phyloP scores from a whole-genome alignment of 148 eudicot species.

The Talinum fruticosum region DNA sequence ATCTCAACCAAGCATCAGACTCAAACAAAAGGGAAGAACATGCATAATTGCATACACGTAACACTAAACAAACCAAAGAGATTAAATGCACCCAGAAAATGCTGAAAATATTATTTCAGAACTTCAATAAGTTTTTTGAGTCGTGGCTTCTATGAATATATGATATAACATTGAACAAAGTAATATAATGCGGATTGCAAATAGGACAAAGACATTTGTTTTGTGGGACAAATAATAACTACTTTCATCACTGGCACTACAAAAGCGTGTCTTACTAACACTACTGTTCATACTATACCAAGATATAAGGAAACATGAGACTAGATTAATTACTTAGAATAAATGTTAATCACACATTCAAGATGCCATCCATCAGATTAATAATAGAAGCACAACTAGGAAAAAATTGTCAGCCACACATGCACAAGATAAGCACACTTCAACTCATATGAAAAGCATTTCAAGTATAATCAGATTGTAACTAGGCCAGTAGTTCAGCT shows the following conservation, averaged over 20 bases:
- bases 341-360: neutral
- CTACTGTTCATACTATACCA: neutral
- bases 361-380: neutral
- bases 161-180: neutral
- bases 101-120: neutral
- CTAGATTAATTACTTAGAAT: neutral
- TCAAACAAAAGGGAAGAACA: neutral
- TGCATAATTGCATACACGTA: neutral
- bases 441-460: neutral
- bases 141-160: neutral
- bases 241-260: neutral
- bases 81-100: neutral
- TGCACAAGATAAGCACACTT: neutral
- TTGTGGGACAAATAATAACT: neutral
- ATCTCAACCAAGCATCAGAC: too few relatives aligned
- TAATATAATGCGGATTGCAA: neutral
- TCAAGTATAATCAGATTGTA: neutral
- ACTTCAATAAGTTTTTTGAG: neutral
- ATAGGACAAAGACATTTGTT: neutral
- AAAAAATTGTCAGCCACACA: neutral
- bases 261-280: neutral
- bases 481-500: too few relatives aligned
- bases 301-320: neutral
- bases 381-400: neutral
- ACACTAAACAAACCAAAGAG: neutral